Evolutionary conservation across 2,329 filamentous ascomycete species (phyloP).

Genomic region (Chaetomiaceae sp.): DNA sequence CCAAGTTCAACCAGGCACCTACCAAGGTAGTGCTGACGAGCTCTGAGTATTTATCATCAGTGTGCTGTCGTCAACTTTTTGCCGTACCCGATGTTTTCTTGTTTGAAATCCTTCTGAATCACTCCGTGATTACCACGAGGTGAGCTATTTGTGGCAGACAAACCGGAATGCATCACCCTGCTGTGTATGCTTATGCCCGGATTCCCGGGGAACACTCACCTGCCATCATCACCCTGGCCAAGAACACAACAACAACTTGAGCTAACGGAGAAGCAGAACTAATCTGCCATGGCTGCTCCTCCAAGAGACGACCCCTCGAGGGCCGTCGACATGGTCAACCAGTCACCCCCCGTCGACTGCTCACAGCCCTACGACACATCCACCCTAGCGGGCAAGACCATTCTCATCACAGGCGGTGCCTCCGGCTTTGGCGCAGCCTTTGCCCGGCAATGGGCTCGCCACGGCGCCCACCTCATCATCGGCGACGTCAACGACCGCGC

Average conservation of each 20-base stretch:
- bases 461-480: slow-evolving; percentile 57
- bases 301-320: slow-evolving; percentile 20
- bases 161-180: too few relatives aligned
- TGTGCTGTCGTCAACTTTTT: not conserved
- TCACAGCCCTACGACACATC: slow-evolving; percentile 41
- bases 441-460: slow-evolving; percentile 48
- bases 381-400: slow-evolving; percentile 50
- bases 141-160: too few relatives aligned
- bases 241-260: too few relatives aligned
- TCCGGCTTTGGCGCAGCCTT: slow-evolving; percentile 56
- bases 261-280: not conserved
- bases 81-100: too few relatives aligned
- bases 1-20: too few relatives aligned
- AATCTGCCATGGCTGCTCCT: slow-evolving; percentile 12
- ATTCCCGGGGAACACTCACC: too few relatives aligned
- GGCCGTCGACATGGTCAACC: slow-evolving; percentile 14
- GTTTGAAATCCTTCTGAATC: too few relatives aligned
- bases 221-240: too few relatives aligned
- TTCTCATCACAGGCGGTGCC: slow-evolving; percentile 61
- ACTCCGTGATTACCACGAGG: too few relatives aligned
- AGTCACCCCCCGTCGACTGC: slow-evolving; percentile 44
- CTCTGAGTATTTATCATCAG: not conserved
- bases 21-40: not conserved
- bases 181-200: too few relatives aligned
- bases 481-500: slow-evolving; percentile 56